Conservation (phyloP, 305 asterid species). For the Plantago coronopus region DNA sequence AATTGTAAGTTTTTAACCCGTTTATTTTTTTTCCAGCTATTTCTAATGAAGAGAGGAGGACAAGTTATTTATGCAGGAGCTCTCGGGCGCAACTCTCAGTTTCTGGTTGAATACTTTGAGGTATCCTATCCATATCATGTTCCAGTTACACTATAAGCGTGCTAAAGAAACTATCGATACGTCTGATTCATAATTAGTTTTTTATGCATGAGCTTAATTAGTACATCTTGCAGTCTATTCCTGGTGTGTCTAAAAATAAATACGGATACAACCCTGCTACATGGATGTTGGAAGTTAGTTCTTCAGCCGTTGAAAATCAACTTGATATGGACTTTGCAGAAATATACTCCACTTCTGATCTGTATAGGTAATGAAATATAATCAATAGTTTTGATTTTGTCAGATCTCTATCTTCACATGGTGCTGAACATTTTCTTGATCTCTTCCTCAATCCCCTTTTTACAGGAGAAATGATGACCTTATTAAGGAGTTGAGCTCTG, state of each 20-base stretch:
- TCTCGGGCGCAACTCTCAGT: conserved; percentile 68
- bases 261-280: conserved; percentile 89
- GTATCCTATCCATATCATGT: conserved; percentile 18
- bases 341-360: conserved; percentile 59
- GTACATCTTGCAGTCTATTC: conserved; percentile 45
- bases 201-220: neutral
- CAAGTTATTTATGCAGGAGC: conserved; percentile 73
- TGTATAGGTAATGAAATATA: conserved; percentile 50
- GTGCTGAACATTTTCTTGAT: neutral
- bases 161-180: neutral
- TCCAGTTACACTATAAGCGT: neutral
- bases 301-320: conserved; percentile 66
- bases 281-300: conserved; percentile 82
- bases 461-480: conserved; percentile 82
- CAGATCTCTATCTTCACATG: neutral
- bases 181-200: neutral
- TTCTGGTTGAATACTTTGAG: conserved; percentile 61
- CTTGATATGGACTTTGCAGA: conserved; percentile 71
- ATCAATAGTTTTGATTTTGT: conserved; percentile 1
- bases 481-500: conserved; percentile 64
- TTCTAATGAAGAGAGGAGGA: conserved; percentile 95
- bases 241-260: conserved; percentile 74
- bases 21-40: conserved; percentile 30
- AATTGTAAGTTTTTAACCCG: neutral
- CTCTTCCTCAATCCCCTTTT: conserved; percentile 5